Evolutionary conservation across 2,329 filamentous ascomycete species (phyloP).

Genomic region (Botrytis tulipae): DNA sequence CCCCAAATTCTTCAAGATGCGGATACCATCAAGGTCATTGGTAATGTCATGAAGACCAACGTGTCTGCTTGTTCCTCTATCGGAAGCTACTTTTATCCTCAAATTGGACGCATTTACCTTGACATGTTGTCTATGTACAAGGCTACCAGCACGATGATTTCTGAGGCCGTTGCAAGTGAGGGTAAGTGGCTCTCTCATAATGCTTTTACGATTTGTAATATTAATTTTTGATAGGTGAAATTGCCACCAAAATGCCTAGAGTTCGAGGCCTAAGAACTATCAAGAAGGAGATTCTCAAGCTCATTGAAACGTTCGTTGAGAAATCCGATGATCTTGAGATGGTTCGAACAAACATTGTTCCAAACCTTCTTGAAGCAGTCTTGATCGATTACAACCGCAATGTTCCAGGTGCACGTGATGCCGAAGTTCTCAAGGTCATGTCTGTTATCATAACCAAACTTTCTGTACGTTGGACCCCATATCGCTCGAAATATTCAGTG

Average conservation of each 20-base stretch:
- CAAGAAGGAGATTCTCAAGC: conserved; percentile 98
- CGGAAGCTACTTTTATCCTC: conserved; percentile 94
- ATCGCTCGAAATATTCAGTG: conserved; percentile 48
- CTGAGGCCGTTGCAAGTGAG: conserved; percentile 82
- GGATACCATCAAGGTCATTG: conserved; percentile 97
- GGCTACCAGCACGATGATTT: conserved; percentile 93
- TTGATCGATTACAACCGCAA: conserved; percentile 96
- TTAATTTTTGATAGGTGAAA: conserved; percentile 60
- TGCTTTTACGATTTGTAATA: not conserved
- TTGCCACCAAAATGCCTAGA: conserved; percentile 96
- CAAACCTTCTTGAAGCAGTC: conserved; percentile 90
- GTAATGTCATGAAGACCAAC: conserved; percentile 99
- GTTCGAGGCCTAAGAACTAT: conserved; percentile 93
- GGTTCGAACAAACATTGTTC: conserved; percentile 90
- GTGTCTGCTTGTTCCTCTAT: conserved; percentile 98
- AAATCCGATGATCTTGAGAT: conserved; percentile 96
- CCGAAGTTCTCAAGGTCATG: conserved; percentile 96
- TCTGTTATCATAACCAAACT: conserved; percentile 96
- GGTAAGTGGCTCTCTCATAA: conserved; percentile 50
- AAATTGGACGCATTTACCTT: conserved; percentile 95
- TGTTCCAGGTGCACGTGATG: conserved; percentile 90
- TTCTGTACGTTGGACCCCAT: conserved; percentile 70
- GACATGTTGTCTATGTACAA: conserved; percentile 99
- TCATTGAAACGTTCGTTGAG: conserved; percentile 97
- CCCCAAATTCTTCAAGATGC: conserved; percentile 84